Evolutionary conservation across 345 rosid species (phyloP).

Genomic region (Eucalyptus decipiens): DNA sequence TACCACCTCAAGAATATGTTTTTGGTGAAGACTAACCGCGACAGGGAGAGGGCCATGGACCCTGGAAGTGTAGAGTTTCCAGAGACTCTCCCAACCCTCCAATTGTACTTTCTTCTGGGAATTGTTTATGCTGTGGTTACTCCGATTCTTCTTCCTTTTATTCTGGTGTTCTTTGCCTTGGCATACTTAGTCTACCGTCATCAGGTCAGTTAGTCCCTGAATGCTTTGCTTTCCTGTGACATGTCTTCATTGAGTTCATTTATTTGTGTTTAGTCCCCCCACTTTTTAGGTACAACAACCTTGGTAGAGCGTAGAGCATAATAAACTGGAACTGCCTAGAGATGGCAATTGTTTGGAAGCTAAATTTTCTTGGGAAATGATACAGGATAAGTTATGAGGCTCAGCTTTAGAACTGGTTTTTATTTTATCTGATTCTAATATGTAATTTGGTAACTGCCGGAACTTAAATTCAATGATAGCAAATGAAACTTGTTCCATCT

Average conservation of each 20-base stretch:
- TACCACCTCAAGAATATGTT: constrained; percentile 93
- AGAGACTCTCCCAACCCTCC: constrained; percentile 85
- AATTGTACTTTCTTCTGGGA: constrained; percentile 90
- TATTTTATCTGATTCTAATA: background rate
- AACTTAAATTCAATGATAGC: background rate
- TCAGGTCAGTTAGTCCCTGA: constrained; percentile 50
- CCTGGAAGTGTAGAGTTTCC: constrained; percentile 82
- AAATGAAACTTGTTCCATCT: background rate
- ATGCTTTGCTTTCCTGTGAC: background rate
- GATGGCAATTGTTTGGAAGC: background rate
- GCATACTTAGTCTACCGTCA: constrained; percentile 96
- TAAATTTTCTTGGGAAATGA: background rate
- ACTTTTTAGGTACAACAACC: background rate
- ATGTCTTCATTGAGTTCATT: background rate
- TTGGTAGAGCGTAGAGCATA: background rate
- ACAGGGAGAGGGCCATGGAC: constrained; percentile 76
- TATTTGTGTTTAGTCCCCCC: background rate
- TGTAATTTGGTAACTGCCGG: background rate
- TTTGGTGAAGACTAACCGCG: constrained; percentile 80
- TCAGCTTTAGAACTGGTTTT: background rate
- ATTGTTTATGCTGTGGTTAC: constrained; percentile 91
- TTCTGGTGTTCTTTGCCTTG: constrained; percentile 78
- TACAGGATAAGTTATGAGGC: background rate
- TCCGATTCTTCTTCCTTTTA: constrained; percentile 94
- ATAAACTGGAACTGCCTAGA: background rate